phyloP scores from a whole-genome alignment of 2,329 filamentous ascomycete species.

The Colletotrichum tofieldiae region DNA sequence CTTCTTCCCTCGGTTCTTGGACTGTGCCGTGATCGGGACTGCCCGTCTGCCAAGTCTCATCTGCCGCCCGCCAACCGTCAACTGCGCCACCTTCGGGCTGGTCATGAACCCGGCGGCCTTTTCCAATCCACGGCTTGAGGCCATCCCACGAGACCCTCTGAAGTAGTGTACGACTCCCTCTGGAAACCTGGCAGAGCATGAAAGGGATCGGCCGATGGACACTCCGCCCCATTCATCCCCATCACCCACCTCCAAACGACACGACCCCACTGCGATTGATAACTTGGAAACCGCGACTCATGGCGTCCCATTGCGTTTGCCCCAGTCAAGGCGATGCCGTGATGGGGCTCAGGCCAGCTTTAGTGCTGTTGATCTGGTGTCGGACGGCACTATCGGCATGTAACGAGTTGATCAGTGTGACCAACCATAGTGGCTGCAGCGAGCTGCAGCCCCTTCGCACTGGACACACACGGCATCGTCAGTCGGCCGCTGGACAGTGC shows the following conservation, averaged over 20 bases:
- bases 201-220: not conserved
- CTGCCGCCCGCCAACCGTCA: conserved; percentile 21
- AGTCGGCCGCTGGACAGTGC: not conserved
- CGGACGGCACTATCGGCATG: not conserved
- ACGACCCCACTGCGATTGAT: conserved; percentile 26
- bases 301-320: not conserved
- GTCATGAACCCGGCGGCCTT: not conserved
- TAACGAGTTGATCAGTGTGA: not conserved
- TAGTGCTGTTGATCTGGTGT: conserved; percentile 1
- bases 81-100: conserved; percentile 16
- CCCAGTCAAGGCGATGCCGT: conserved; percentile 5
- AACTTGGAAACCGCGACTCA: conserved; percentile 29
- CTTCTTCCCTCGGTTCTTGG: conserved; percentile 4
- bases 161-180: too few species aligned
- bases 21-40: conserved; percentile 8
- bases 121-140: not conserved
- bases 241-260: conserved; percentile 2
- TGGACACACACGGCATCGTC: not conserved
- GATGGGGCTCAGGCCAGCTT: conserved; percentile 12
- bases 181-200: not conserved
- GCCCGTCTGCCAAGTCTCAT: conserved; percentile 34
- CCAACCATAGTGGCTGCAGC: not conserved
- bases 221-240: not conserved
- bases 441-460: not conserved
- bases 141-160: not conserved